Conservation (phyloP, 2,329 filamentous ascomycete genomes). For the Fusarium tuaranense region DNA sequence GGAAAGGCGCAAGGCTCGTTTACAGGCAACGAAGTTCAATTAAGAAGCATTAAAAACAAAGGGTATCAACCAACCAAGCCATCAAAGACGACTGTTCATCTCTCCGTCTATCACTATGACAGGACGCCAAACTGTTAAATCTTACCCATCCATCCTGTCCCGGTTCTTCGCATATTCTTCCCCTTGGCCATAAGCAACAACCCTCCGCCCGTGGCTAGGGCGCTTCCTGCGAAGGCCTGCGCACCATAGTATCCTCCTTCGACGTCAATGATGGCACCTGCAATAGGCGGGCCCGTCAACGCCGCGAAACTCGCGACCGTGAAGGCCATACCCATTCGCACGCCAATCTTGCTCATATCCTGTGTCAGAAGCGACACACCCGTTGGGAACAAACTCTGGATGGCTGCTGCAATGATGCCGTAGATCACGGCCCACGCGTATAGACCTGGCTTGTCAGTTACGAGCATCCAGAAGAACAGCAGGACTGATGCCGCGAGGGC, state of each 20-base stretch:
- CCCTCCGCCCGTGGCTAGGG: slow-evolving; percentile 54
- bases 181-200: slow-evolving; percentile 55
- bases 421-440: slow-evolving; percentile 73
- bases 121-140: slow-evolving; percentile 40
- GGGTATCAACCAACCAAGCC: background rate
- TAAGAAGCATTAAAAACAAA: background rate
- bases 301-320: slow-evolving; percentile 65
- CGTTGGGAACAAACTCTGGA: slow-evolving; percentile 75
- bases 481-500: slow-evolving; percentile 55
- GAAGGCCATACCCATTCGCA: slow-evolving; percentile 70
- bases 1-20: background rate
- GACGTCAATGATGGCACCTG: slow-evolving; percentile 60
- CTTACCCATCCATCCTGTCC: slow-evolving; percentile 54
- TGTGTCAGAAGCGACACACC: slow-evolving; percentile 65
- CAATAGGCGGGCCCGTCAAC: slow-evolving; percentile 65
- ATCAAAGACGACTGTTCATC: background rate
- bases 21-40: background rate
- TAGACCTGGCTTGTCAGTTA: slow-evolving; percentile 61
- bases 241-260: slow-evolving; percentile 60
- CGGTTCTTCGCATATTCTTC: slow-evolving; percentile 53
- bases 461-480: slow-evolving; percentile 69
- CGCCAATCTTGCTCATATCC: slow-evolving; percentile 64
- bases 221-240: slow-evolving; percentile 60
- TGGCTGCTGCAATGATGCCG: slow-evolving; percentile 70
- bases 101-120: no score